Conservation (phyloP, 805 yeast species). For the Saturnispora mendoncae region DNA sequence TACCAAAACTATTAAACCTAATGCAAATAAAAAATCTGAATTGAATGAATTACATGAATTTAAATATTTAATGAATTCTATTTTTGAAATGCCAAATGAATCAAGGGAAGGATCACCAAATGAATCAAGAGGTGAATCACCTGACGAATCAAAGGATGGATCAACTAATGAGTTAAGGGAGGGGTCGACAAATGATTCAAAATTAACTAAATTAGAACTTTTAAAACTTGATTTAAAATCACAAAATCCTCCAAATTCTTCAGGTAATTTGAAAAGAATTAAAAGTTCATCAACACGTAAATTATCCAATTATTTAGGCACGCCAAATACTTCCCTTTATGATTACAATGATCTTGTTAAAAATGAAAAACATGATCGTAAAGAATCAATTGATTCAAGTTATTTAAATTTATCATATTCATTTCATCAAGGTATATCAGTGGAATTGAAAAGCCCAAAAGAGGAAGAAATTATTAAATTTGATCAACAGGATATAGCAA, state of each 20-base stretch:
- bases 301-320: slow-evolving; percentile 20
- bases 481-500: neutral
- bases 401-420: slow-evolving; percentile 23
- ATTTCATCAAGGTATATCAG: slow-evolving; percentile 26
- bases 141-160: no score
- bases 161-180: no score
- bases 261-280: slow-evolving; percentile 14
- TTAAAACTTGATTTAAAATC: slow-evolving; percentile 12
- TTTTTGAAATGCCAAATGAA: slow-evolving; percentile 17
- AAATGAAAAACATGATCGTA: neutral
- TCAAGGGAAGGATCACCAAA: no score
- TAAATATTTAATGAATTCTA: slow-evolving; percentile 26
- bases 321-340: slow-evolving; percentile 12
- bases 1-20: neutral
- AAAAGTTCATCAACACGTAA: slow-evolving; percentile 25
- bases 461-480: slow-evolving; percentile 16
- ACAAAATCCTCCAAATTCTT: neutral
- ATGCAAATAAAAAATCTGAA: neutral
- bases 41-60: slow-evolving; percentile 21
- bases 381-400: slow-evolving; percentile 20
- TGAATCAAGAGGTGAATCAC: no score
- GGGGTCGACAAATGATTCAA: no score
- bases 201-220: slow-evolving; percentile 21
- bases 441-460: slow-evolving; percentile 22
- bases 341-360: slow-evolving; percentile 14